These are phyloP conservation scores for Carpinus viminea DNA, from an alignment of 306 rosid genomes.

Conservation along the genomic window DNA sequence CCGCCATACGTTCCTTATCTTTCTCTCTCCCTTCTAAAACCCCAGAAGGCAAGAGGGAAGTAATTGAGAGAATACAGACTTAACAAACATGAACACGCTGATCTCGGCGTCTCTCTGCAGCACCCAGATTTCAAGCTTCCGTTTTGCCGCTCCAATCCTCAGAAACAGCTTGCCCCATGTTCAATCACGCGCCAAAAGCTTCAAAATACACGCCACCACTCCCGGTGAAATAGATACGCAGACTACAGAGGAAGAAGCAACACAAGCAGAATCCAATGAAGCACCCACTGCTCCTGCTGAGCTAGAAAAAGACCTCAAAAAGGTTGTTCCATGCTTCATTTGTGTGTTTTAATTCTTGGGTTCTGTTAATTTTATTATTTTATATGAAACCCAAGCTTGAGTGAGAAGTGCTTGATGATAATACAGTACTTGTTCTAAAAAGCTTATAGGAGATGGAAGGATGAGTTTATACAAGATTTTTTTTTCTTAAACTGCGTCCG, in stretches of 20 bases:
- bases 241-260: conserved; percentile 33
- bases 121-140: conserved; percentile 34
- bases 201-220: conserved; percentile 48
- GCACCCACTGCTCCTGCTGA: conserved; percentile 49
- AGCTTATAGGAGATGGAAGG: no score
- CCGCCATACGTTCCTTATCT: conserved; percentile 38
- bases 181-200: conserved; percentile 32
- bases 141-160: conserved; percentile 15
- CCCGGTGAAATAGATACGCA: conserved; percentile 58
- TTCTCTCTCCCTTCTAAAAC: background rate
- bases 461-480: no score
- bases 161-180: conserved; percentile 10
- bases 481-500: background rate
- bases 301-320: conserved; percentile 82
- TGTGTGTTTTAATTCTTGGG: background rate
- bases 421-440: no score
- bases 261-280: conserved; percentile 27
- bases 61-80: background rate
- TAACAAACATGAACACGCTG: conserved; percentile 49
- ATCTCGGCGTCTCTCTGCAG: conserved; percentile 47
- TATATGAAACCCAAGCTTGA: background rate
- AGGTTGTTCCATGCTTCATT: conserved; percentile 38
- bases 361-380: background rate
- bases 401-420: no score
- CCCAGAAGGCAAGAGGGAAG: background rate